phyloP scores from a whole-genome alignment of 75 land plant species.

The Pinus taeda region DNA sequence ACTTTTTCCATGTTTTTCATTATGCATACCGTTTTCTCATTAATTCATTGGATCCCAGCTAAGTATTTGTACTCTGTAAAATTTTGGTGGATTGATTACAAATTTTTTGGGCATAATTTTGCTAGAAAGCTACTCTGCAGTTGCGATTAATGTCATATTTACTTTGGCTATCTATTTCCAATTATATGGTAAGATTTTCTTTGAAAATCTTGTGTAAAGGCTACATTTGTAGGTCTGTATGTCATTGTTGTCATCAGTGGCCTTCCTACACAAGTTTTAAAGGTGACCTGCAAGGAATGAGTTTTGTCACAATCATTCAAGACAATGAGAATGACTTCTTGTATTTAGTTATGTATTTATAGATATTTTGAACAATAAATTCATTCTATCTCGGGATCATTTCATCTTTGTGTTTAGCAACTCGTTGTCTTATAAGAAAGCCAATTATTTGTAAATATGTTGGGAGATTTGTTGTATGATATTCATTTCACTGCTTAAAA shows the following conservation, averaged over 20 bases:
- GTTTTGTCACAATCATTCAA: background rate
- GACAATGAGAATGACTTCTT: background rate
- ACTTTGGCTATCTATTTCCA: background rate
- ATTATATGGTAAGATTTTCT: background rate
- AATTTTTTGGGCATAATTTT: background rate
- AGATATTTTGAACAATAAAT: background rate
- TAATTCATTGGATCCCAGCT: no score
- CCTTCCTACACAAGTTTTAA: background rate
- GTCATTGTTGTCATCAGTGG: background rate
- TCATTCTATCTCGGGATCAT: background rate
- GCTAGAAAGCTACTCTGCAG: conserved; percentile 5
- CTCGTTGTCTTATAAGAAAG: no score
- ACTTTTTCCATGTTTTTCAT: background rate
- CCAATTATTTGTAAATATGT: background rate
- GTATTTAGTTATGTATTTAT: no score
- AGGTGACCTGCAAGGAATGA: background rate
- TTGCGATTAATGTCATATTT: conserved; percentile 1
- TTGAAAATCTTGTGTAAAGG: background rate
- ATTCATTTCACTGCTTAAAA: background rate
- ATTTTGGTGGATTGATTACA: conserved; percentile 6
- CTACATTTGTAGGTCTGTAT: no score
- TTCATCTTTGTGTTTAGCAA: no score
- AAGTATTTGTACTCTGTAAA: background rate
- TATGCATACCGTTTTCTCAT: background rate
- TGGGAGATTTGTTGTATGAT: background rate